These are phyloP conservation scores for Dispira parvispora DNA, from an alignment of 192 early-diverging fungal species.

Conservation along the genomic window DNA sequence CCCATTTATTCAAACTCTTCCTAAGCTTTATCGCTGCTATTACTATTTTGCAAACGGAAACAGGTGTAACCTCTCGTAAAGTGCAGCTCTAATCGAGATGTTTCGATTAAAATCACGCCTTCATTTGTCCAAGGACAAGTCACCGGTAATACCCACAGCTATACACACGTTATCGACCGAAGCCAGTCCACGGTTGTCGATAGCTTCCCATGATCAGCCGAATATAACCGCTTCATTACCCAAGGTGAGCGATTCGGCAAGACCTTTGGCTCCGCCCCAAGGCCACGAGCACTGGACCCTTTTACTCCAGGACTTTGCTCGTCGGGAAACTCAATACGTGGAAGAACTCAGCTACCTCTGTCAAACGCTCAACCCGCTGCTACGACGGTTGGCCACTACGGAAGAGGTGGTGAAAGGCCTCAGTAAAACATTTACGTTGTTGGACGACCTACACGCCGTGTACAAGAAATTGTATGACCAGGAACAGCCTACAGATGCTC, in stretches of 20 bases:
- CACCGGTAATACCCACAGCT: not conserved
- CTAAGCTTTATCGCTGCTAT: too few relatives aligned
- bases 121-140: not conserved
- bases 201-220: not conserved
- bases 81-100: not conserved
- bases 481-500: not conserved
- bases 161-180: not conserved
- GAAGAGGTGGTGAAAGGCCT: not conserved
- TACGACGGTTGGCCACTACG: not conserved
- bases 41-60: too few relatives aligned
- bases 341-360: not conserved
- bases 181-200: not conserved
- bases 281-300: not conserved
- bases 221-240: not conserved
- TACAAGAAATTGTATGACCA: not conserved
- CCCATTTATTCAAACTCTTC: too few relatives aligned
- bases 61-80: too few relatives aligned
- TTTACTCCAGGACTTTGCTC: not conserved
- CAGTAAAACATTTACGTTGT: not conserved
- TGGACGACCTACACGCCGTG: not conserved
- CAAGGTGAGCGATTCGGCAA: not conserved
- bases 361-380: not conserved
- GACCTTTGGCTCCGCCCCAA: not conserved
- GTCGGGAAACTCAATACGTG: not conserved
- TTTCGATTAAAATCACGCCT: not conserved